Evolutionary conservation across 164 flowering plant species (phyloP), one percentile per base, ranked within the genome.

Genomic region (Vitis rupestris): DNA sequence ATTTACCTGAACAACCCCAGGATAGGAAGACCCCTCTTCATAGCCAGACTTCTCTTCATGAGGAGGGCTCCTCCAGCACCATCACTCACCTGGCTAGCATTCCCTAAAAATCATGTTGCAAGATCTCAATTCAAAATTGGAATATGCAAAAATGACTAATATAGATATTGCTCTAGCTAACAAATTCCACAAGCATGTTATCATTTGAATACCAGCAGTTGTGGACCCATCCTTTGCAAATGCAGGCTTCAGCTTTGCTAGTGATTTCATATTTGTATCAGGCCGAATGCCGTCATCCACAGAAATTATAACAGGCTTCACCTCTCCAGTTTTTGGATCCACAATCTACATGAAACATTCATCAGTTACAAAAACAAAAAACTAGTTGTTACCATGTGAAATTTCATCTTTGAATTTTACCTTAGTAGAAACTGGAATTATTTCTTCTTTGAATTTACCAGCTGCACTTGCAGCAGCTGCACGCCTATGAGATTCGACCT

Each of bases 41-140:
- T 19, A 7, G 94, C 94, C 65, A 80, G 0, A 72, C 88, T 87
- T 72, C 88, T 84, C 72, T 87, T 89, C 91, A 86, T 89, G 61
- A 89, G 83, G 51, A 89, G 88, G 19, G 87, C 94, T 16, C 90
- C 94, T 51, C 81, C 91, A 72, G 94, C 94, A 62, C 91, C 94
- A 82, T 89, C 94, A 72, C 87, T 89, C 30, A 87, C 82, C 65
- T 87, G 94, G 74, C 94, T 87, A 69, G 91, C 74, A 78, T 83
- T 89, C 10, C 94, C 94, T 89, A 70, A 53, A 30, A 59, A 61
- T 8, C 8, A 11, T 14, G 9, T 49, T 65, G 51, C 14, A 29
- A 72, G 30, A 64, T 44, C 7, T 63, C 30, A 60, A 8, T 50
- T 31, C 52, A 37, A n/a, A 37, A 17, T 17, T 10, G 53, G 63